phyloP scores from a whole-genome alignment of 139 green algal species.

The Chlamydomonas sp. region DNA sequence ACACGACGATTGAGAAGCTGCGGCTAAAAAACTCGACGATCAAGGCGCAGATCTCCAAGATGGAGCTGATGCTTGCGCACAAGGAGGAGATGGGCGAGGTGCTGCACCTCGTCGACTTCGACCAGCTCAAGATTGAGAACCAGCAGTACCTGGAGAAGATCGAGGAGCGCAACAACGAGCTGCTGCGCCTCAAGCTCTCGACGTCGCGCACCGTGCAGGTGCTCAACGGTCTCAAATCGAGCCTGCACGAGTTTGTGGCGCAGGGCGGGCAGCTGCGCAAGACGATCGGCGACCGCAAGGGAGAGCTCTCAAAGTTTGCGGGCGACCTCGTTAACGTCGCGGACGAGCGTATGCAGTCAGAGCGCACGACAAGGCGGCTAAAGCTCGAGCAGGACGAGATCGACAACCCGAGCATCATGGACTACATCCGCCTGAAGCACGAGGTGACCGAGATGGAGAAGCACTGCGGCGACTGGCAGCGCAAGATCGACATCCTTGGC shows the following conservation, averaged over 20 bases:
- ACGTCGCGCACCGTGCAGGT: constrained; percentile 66
- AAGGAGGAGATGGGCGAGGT: constrained; percentile 80
- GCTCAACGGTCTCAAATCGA: constrained; percentile 63
- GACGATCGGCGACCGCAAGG: constrained; percentile 39
- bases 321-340: constrained; percentile 10
- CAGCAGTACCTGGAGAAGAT: constrained; percentile 79
- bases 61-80: constrained; percentile 64
- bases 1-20: constrained; percentile 64
- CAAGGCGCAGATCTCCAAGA: constrained; percentile 58
- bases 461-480: constrained; percentile 45
- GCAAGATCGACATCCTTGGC: constrained; percentile 65
- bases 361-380: constrained; percentile 33
- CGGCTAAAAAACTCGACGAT: constrained; percentile 63
- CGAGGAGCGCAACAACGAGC: constrained; percentile 74
- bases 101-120: constrained; percentile 71
- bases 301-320: constrained; percentile 21
- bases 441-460: constrained; percentile 60
- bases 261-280: constrained; percentile 33
- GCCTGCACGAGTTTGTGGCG: constrained; percentile 37
- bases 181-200: constrained; percentile 70
- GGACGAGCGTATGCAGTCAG: constrained; percentile 16
- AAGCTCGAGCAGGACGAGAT: constrained; percentile 55
- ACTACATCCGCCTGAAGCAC: constrained; percentile 76
- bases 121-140: constrained; percentile 89
- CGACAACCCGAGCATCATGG: constrained; percentile 69